Evolutionary conservation across 2,329 filamentous ascomycete species (phyloP).

Genomic region (Fusarium solani-melongenae): DNA sequence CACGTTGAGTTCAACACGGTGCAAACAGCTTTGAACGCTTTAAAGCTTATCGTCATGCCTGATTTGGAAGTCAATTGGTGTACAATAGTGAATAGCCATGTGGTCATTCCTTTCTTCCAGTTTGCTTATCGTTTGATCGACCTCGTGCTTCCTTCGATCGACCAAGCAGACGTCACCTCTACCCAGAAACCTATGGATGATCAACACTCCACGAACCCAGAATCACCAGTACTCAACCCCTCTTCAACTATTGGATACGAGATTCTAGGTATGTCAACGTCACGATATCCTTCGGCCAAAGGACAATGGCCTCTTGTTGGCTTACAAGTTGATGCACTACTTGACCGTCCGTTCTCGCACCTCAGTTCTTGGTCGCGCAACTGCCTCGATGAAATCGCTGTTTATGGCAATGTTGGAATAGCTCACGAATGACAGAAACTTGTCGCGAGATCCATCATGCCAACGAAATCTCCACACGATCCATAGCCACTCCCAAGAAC

Average conservation of each 20-base stretch:
- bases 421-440: not conserved
- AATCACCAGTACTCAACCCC: not conserved
- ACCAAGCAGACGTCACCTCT: not conserved
- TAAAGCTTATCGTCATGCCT: not conserved
- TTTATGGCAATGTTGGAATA: not conserved
- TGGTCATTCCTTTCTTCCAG: not conserved
- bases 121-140: not conserved
- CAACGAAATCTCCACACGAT: not conserved
- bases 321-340: not conserved
- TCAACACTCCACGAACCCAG: not conserved
- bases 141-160: not conserved
- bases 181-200: not conserved
- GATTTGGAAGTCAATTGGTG: not conserved
- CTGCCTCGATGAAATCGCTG: not conserved
- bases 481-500: not conserved
- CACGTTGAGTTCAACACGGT: not conserved
- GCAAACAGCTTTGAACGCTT: not conserved
- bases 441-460: not conserved
- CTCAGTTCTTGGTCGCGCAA: not conserved
- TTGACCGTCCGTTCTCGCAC: not conserved
- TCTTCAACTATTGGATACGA: not conserved
- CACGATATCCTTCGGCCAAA: not conserved
- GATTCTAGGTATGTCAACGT: not conserved
- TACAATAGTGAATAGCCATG: not conserved
- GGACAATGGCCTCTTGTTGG: rapidly evolving